These are phyloP conservation scores for Zanthoxylum bungeanum DNA, from an alignment of 345 rosid genomes.

Conservation along the genomic window DNA sequence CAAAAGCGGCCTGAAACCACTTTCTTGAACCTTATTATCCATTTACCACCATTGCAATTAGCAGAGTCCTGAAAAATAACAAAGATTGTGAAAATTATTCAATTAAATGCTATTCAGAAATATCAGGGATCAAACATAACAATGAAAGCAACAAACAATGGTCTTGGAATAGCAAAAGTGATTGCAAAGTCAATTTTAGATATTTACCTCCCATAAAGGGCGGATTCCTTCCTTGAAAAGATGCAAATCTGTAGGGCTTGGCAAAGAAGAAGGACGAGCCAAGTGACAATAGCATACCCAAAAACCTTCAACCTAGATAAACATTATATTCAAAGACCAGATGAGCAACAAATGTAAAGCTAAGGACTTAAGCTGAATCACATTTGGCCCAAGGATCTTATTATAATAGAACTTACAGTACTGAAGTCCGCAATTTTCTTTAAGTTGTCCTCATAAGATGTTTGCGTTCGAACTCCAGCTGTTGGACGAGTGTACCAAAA, in stretches of 20 bases:
- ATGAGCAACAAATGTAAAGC: background rate
- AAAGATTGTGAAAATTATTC: background rate
- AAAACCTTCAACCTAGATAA: slow-evolving; percentile 71
- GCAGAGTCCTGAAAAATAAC: slow-evolving; percentile 71
- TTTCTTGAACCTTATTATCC: slow-evolving; percentile 94
- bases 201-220: slow-evolving; percentile 87
- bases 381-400: background rate
- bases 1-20: slow-evolving; percentile 95
- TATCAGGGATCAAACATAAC: background rate
- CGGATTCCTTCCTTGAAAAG: slow-evolving; percentile 92
- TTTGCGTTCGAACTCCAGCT: slow-evolving; percentile 80
- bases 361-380: background rate
- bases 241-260: slow-evolving; percentile 89
- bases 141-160: background rate
- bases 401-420: slow-evolving; percentile 48
- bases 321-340: background rate
- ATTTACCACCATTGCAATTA: slow-evolving; percentile 92
- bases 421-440: slow-evolving; percentile 93
- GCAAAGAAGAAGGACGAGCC: slow-evolving; percentile 83
- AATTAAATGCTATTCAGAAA: no score
- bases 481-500: slow-evolving; percentile 97
- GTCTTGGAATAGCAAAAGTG: background rate
- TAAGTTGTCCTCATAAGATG: slow-evolving; percentile 92
- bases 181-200: slow-evolving; percentile 8
- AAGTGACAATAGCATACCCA: slow-evolving; percentile 94